phyloP scores from a whole-genome alignment of 495 filamentous ascomycete genomes.

The Aspergillus kassunensis region DNA sequence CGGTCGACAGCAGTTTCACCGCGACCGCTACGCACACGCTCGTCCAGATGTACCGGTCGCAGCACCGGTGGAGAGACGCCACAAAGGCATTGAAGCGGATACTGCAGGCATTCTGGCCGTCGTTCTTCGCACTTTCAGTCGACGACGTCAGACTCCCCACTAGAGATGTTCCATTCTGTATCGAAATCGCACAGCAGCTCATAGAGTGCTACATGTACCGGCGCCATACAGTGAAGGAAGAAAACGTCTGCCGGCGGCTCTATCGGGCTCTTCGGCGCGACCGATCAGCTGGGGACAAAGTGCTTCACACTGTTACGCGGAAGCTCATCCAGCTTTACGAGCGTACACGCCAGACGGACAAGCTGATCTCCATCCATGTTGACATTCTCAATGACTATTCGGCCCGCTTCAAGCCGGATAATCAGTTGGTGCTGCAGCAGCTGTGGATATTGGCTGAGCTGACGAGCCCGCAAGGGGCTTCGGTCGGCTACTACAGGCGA shows the following conservation, averaged over 20 bases:
- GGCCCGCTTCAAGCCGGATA: constrained; percentile 27
- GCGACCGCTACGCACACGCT: constrained; percentile 25
- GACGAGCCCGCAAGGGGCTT: constrained; percentile 30
- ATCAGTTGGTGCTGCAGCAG: constrained; percentile 30
- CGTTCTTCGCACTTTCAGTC: constrained; percentile 29
- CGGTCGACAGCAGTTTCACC: constrained; percentile 20
- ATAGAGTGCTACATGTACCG: constrained; percentile 33
- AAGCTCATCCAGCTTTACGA: constrained; percentile 30
- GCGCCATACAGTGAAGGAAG: constrained; percentile 32
- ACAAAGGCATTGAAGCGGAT: constrained; percentile 32
- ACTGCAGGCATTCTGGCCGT: constrained; percentile 30
- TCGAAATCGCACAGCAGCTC: constrained; percentile 29
- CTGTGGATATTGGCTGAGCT: constrained; percentile 35
- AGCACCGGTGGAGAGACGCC: constrained; percentile 40
- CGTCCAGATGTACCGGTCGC: constrained; percentile 26
- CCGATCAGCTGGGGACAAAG: constrained; percentile 29
- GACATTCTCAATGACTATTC: constrained; percentile 32
- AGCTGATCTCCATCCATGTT: constrained; percentile 26
- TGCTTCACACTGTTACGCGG: constrained; percentile 24
- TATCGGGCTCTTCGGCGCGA: constrained; percentile 27
- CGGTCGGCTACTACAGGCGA: constrained; percentile 36
- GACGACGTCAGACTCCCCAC: constrained; percentile 30
- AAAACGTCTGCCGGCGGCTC: constrained; percentile 33
- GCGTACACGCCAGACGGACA: constrained; percentile 31
- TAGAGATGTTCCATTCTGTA: constrained; percentile 24